Percentiles rank a stretch among this genome's conserved stretches.
Evolutionary conservation across 352 stramenopile species (phyloP).

Genomic region (Globisporangium heterothallicum): DNA sequence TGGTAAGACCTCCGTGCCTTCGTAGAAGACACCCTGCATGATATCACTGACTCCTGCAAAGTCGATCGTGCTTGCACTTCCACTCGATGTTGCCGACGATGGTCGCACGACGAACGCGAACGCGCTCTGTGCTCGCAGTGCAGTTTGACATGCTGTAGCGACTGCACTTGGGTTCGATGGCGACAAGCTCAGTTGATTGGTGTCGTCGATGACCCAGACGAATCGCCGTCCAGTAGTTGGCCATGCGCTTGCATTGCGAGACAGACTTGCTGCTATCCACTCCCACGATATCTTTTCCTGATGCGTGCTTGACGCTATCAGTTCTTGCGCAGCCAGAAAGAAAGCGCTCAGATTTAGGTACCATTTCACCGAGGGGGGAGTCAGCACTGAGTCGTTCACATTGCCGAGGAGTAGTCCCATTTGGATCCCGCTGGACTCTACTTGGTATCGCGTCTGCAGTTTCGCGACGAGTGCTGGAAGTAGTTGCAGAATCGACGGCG

Average conservation of each 20-base stretch:
- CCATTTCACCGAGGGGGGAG: constrained; percentile 5
- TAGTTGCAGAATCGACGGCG: constrained; percentile 18
- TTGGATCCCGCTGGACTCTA: constrained; percentile 17
- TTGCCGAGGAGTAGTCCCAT: constrained; percentile 24
- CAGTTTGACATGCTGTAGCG: constrained; percentile 9
- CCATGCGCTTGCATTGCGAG: constrained; percentile 16
- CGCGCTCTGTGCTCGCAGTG: constrained; percentile 17
- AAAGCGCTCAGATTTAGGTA: constrained; percentile 12
- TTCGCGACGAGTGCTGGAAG: constrained; percentile 32
- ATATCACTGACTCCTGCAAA: constrained; percentile 9
- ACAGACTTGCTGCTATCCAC: constrained; percentile 3
- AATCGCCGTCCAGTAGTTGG: constrained; percentile 19
- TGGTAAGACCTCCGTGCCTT: constrained; percentile 13
- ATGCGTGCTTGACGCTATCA: constrained; percentile 3
- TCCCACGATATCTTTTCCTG: constrained; percentile 5
- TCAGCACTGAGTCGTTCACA: constrained; percentile 3
- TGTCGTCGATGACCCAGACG: constrained; percentile 14
- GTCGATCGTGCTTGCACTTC: background rate
- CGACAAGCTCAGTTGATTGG: constrained; percentile 10
- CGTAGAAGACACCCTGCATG: constrained; percentile 19
- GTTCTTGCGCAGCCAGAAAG: constrained; percentile 14
- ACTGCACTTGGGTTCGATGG: constrained; percentile 1
- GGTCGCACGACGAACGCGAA: constrained; percentile 30
- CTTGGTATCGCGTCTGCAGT: constrained; percentile 29
- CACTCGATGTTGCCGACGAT: constrained; percentile 1